Percentiles rank a stretch among this genome's conserved stretches.
phyloP scores from a whole-genome alignment of 2,329 filamentous ascomycete genomes.

The Trichoderma guizhouense region DNA sequence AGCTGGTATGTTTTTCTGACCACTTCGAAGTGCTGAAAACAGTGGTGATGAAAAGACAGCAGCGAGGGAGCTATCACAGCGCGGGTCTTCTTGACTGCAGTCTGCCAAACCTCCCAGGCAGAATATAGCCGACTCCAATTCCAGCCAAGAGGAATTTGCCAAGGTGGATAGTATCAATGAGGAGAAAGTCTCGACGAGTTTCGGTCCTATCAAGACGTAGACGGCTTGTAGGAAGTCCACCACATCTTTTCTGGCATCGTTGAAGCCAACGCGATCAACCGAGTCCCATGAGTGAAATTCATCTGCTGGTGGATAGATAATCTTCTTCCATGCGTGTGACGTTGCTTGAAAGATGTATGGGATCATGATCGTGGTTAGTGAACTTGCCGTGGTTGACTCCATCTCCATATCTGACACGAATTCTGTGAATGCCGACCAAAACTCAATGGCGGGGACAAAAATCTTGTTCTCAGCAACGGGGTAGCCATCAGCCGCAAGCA shows the following conservation, averaged over 20 bases:
- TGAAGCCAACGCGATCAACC: conserved; percentile 63
- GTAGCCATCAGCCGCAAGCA: conserved; percentile 63
- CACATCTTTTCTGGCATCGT: conserved; percentile 74
- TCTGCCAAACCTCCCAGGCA: conserved; percentile 67
- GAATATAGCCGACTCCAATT: conserved; percentile 59
- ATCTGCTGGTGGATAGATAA: conserved; percentile 60
- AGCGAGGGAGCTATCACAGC: conserved; percentile 56
- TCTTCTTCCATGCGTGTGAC: conserved; percentile 65
- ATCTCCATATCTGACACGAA: conserved; percentile 56
- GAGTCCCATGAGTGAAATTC: conserved; percentile 66
- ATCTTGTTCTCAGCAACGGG: conserved; percentile 71
- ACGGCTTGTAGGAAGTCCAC: conserved; percentile 71
- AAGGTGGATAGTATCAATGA: conserved; percentile 52
- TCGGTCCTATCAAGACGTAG: conserved; percentile 58
- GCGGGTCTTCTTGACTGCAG: conserved; percentile 55
- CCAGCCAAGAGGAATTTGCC: conserved; percentile 49
- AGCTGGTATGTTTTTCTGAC: conserved; percentile 53
- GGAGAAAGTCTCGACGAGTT: conserved; percentile 55
- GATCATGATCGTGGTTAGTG: conserved; percentile 43
- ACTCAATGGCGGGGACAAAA: conserved; percentile 71
- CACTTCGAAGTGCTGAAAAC: conserved; percentile 51
- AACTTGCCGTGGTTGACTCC: conserved; percentile 55
- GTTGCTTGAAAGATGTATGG: conserved; percentile 61
- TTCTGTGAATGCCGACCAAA: conserved; percentile 77
- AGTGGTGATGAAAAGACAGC: conserved; percentile 61